These are phyloP conservation scores for Neurospora sp. DNA, from an alignment of 2,329 filamentous ascomycete species.

Conservation along the genomic window DNA sequence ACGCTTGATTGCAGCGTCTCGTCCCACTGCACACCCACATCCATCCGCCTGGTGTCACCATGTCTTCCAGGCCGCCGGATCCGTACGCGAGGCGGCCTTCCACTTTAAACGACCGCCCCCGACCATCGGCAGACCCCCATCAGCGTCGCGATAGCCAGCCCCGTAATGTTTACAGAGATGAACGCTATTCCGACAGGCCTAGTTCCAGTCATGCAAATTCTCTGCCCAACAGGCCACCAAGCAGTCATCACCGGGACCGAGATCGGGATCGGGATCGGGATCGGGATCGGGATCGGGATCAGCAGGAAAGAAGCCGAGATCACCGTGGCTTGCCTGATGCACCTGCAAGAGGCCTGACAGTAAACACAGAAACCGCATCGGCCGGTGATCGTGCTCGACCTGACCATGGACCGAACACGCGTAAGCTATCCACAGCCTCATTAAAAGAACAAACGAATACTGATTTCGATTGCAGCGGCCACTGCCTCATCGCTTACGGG, in stretches of 20 bases:
- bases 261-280: conserved; percentile 9
- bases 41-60: neutral
- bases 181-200: conserved; percentile 1
- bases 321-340: neutral
- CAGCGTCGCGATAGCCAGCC: conserved; percentile 5
- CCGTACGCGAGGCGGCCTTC: conserved; percentile 13
- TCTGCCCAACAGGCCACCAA: conserved; percentile 5
- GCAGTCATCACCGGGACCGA: conserved; percentile 5
- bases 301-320: neutral
- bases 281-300: conserved; percentile 9
- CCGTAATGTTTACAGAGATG: conserved; percentile 5
- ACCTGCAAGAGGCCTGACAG: neutral
- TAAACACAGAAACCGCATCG: neutral
- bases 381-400: neutral
- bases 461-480: neutral
- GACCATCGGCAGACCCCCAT: conserved; percentile 4
- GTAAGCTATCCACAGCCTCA: conserved; percentile 3
- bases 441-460: neutral
- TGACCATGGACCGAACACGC: neutral
- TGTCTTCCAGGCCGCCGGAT: neutral
- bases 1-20: neutral
- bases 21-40: neutral
- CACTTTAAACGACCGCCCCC: conserved; percentile 9
- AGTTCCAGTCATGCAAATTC: neutral
- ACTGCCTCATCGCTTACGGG: neutral